Conservation (phyloP, 148 eudicot species). For the Chenopodium formosanum region DNA sequence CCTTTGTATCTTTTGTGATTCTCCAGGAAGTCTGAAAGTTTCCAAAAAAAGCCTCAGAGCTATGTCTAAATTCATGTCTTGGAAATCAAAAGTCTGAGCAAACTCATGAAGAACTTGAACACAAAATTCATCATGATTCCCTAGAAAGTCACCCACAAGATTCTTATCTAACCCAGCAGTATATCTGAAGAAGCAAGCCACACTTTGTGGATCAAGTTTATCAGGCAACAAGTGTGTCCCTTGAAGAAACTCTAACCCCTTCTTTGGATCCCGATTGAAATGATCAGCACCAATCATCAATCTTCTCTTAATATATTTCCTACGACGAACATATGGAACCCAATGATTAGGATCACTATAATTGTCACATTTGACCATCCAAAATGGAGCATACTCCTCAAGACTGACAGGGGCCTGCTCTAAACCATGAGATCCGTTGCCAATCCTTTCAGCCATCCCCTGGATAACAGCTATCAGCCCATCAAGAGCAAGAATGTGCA, state of each 20-base stretch:
- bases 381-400: conserved; percentile 75
- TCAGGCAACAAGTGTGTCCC: conserved; percentile 79
- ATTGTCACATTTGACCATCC: conserved; percentile 73
- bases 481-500: conserved; percentile 89
- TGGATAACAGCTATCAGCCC: conserved; percentile 85
- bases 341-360: conserved; percentile 66
- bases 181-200: conserved; percentile 90
- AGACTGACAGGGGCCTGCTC: conserved; percentile 55
- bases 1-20: conserved; percentile 88
- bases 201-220: conserved; percentile 80
- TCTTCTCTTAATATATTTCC: conserved; percentile 79
- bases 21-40: conserved; percentile 40
- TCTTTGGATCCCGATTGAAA: conserved; percentile 85
- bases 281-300: conserved; percentile 92
- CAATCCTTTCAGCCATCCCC: conserved; percentile 89
- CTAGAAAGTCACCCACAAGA: conserved; percentile 89
- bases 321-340: conserved; percentile 85
- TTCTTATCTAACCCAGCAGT: conserved; percentile 88
- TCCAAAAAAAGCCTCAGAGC: conserved; percentile 40
- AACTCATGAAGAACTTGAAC: conserved; percentile 95
- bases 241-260: conserved; percentile 90
- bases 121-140: conserved; percentile 89
- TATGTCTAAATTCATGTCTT: conserved; percentile 38
- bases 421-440: conserved; percentile 51
- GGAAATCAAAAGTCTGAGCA: conserved; percentile 61